phyloP scores from a whole-genome alignment of 306 rosid genomes.

The Luffa acutangula region DNA sequence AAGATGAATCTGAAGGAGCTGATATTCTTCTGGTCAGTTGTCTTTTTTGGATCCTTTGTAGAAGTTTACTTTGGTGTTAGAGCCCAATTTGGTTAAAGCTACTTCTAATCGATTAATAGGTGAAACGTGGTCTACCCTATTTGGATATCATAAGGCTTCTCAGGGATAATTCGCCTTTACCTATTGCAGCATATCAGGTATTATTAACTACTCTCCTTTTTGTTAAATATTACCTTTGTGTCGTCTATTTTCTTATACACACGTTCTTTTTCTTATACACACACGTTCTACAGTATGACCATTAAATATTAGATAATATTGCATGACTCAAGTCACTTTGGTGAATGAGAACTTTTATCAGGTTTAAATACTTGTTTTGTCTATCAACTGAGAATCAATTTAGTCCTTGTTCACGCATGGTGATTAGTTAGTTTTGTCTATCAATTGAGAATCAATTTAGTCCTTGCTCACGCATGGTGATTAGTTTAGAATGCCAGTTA shows the following conservation, averaged over 20 bases:
- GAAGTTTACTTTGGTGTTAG: slow-evolving; percentile 3
- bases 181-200: slow-evolving; percentile 97
- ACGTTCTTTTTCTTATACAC: too few species aligned
- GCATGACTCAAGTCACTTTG: not conserved
- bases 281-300: not conserved
- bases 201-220: not conserved
- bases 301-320: not conserved
- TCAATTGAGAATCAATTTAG: not conserved
- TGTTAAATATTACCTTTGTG: not conserved
- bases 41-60: not conserved
- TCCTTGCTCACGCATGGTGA: not conserved
- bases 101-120: slow-evolving; percentile 35
- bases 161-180: slow-evolving; percentile 72
- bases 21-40: slow-evolving; percentile 91
- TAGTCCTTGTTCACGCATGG: not conserved
- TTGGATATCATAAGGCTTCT: slow-evolving; percentile 82
- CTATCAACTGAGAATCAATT: not conserved
- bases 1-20: slow-evolving; percentile 91
- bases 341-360: not conserved
- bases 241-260: not conserved
- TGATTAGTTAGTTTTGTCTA: not conserved
- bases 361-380: not conserved
- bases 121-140: slow-evolving; percentile 93
- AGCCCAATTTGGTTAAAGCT: not conserved
- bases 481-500: not conserved